Conservation (phyloP, 495 filamentous ascomycete genomes). For the Podospora bellae-mahoneyi region DNA sequence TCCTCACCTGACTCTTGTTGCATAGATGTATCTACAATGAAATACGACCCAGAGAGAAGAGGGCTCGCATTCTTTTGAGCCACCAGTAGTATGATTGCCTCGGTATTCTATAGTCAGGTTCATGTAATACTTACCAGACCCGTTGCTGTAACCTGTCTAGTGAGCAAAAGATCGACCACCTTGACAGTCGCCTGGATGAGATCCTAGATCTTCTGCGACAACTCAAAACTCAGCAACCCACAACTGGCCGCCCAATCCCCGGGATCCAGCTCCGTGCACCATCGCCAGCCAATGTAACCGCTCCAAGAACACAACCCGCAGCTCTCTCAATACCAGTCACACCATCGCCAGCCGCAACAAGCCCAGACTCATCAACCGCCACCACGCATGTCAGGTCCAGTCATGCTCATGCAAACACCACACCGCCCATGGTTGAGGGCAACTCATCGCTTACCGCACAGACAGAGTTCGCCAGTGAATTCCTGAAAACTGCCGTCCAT, state of each 20-base stretch:
- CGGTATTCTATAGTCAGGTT: slow-evolving; percentile 40
- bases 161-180: slow-evolving; percentile 63
- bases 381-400: not conserved
- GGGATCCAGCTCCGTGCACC: not conserved
- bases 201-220: slow-evolving; percentile 50
- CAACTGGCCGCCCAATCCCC: not conserved
- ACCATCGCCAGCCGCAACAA: not conserved
- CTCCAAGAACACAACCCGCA: not conserved
- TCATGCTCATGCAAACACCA: slow-evolving; percentile 1
- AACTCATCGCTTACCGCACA: slow-evolving; percentile 58
- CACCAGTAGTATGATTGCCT: slow-evolving; percentile 22
- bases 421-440: slow-evolving; percentile 49
- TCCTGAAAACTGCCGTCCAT: slow-evolving; percentile 54
- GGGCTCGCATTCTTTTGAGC: slow-evolving; percentile 24
- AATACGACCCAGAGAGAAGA: slow-evolving; percentile 18
- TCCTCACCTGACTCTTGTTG: too few species aligned
- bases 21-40: slow-evolving; percentile 17
- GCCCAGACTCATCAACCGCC: slow-evolving; percentile 1
- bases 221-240: slow-evolving; percentile 20
- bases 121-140: slow-evolving; percentile 15
- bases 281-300: not conserved
- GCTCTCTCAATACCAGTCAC: not conserved
- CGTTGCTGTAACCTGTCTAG: slow-evolving; percentile 30
- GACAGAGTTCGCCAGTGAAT: slow-evolving; percentile 58
- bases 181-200: slow-evolving; percentile 58